Percentiles rank a stretch among this genome's conserved stretches.
Evolutionary conservation across 768 basidiomycete species (phyloP).

Genomic region (Pilatotrama ljubarskyi): DNA sequence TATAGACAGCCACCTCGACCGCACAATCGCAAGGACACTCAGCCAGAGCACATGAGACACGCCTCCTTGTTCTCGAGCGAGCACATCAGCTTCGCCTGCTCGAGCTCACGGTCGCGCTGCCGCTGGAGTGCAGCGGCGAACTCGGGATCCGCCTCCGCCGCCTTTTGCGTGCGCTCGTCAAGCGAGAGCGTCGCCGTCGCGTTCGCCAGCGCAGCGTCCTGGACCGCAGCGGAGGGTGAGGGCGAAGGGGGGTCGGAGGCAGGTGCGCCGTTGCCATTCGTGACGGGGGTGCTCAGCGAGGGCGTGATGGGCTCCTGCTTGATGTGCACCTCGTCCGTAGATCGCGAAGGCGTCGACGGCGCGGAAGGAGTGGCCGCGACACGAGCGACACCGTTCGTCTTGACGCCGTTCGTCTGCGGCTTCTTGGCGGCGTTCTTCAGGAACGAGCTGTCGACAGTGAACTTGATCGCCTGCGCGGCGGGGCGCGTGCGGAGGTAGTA

Average conservation of each 20-base stretch:
- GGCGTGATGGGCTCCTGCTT: conserved; percentile 24
- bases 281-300: conserved; percentile 3
- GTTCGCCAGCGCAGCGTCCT: conserved; percentile 15
- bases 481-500: conserved; percentile 95
- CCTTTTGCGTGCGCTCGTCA: conserved; percentile 50
- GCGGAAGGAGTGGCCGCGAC: not conserved
- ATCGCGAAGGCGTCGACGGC: conserved; percentile 3
- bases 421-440: conserved; percentile 55
- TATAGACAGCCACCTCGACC: not conserved
- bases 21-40: conserved; percentile 21
- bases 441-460: conserved; percentile 87
- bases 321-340: conserved; percentile 14
- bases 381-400: not conserved
- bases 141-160: conserved; percentile 66
- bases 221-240: conserved; percentile 23
- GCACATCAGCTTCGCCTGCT: conserved; percentile 80
- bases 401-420: conserved; percentile 3
- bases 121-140: conserved; percentile 77
- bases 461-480: conserved; percentile 95
- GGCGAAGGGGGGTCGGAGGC: conserved; percentile 31
- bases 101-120: conserved; percentile 70
- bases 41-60: conserved; percentile 90
- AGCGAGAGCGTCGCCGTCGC: conserved; percentile 40
- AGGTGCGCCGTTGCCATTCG: conserved; percentile 24
- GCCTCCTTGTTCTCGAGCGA: conserved; percentile 94